A percentile compares a stretch with the other conserved stretches of the same genome.
These are phyloP conservation scores for Solanum etuberosum DNA, from an alignment of 257 asterid species.

Conservation along the genomic window DNA sequence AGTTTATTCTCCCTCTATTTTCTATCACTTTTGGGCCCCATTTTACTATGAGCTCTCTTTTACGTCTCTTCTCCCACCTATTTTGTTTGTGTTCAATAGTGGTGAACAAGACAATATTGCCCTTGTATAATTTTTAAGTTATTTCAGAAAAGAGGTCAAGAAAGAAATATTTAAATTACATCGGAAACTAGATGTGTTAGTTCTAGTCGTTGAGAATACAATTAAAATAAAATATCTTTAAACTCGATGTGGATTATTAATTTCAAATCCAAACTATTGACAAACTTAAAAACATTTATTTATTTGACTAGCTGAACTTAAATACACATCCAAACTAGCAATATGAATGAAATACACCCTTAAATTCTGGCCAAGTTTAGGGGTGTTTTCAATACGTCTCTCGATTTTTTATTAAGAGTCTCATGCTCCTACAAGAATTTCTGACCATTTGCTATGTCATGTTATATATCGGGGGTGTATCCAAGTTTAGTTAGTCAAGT, in stretches of 20 bases:
- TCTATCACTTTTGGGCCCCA: neutral
- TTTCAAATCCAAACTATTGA: too few relatives aligned
- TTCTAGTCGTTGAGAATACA: neutral
- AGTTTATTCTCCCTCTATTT: neutral
- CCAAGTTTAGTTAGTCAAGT: neutral
- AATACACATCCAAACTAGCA: neutral
- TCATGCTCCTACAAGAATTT: neutral
- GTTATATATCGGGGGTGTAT: neutral
- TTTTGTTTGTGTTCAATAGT: neutral
- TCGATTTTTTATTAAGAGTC: too few relatives aligned
- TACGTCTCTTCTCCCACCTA: neutral
- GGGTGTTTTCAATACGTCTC: neutral
- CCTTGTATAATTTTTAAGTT: neutral
- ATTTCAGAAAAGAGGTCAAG: neutral
- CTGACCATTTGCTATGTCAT: neutral
- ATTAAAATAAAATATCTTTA: too few relatives aligned
- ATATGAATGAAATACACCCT: neutral
- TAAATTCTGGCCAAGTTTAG: neutral
- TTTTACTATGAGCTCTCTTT: neutral
- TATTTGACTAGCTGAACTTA: too few relatives aligned
- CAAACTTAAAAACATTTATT: too few relatives aligned
- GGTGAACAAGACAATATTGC: neutral
- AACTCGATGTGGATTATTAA: neutral
- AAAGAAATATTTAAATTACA: neutral
- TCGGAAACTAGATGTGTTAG: neutral